These are phyloP conservation scores for Cercospora citrullina DNA, from an alignment of 2,329 filamentous ascomycete species.

Conservation along the genomic window DNA sequence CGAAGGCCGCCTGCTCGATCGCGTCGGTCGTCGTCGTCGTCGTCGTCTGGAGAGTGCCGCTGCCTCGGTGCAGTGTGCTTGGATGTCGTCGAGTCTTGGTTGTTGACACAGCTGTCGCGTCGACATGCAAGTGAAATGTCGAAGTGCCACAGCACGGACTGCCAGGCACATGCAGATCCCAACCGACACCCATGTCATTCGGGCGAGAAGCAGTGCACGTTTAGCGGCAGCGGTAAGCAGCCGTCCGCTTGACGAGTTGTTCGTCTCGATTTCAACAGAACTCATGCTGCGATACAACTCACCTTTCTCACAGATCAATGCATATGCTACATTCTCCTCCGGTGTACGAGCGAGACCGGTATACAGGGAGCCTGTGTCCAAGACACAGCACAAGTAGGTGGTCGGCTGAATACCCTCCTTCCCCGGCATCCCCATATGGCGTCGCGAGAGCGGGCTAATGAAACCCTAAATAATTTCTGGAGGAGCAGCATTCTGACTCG, in stretches of 20 bases:
- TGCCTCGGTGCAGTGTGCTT: neutral
- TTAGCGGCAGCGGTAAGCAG: neutral
- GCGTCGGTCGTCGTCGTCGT: neutral
- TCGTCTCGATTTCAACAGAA: neutral
- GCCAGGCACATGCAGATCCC: constrained; percentile 10
- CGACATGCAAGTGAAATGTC: neutral
- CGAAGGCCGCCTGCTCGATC: neutral
- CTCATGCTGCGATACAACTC: neutral
- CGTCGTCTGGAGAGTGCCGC: neutral
- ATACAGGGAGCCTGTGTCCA: neutral
- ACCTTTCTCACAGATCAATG: neutral
- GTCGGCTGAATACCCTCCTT: neutral
- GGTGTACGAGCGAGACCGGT: neutral
- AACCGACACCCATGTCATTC: constrained; percentile 2
- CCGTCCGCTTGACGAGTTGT: neutral
- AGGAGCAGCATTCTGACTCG: neutral
- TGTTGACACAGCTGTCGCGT: neutral
- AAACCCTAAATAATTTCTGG: constrained; percentile 3
- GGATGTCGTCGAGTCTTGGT: neutral
- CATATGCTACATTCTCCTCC: neutral
- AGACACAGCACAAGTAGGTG: neutral
- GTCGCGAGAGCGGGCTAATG: neutral
- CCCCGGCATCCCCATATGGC: neutral
- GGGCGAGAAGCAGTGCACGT: neutral
- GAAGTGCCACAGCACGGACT: constrained; percentile 1